Conservation (phyloP, 2,329 filamentous ascomycete species). For the Botrytis byssoidea region DNA sequence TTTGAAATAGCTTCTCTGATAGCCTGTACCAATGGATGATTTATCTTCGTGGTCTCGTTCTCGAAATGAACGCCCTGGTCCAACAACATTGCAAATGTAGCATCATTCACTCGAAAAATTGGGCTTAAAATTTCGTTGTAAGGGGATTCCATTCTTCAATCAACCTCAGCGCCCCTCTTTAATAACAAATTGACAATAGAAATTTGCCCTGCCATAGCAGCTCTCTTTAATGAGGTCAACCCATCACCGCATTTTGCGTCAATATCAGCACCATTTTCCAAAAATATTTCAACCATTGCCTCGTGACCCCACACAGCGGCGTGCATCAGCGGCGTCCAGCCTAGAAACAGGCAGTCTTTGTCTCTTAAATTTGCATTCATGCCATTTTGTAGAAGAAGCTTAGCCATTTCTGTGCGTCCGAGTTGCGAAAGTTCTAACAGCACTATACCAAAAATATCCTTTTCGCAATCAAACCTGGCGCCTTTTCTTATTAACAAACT, state of each 20-base stretch:
- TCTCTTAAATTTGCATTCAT: too few relatives aligned
- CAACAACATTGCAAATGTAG: too few relatives aligned
- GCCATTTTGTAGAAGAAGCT: neutral
- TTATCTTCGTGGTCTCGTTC: too few relatives aligned
- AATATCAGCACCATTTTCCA: neutral
- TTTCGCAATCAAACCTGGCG: neutral
- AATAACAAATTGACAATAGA: neutral
- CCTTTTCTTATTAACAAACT: neutral
- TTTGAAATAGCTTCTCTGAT: too few relatives aligned
- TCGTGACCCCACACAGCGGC: neutral
- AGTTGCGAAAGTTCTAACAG: too few relatives aligned
- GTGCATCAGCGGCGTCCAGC: neutral
- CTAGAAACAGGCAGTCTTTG: neutral
- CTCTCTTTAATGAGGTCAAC: neutral
- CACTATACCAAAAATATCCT: neutral
- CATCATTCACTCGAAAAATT: too few relatives aligned
- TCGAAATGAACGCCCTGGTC: too few relatives aligned
- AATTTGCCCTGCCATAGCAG: fast-evolving
- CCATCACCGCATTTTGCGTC: neutral
- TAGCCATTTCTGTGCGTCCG: neutral
- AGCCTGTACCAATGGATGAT: too few relatives aligned
- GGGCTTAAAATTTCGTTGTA: too few relatives aligned
- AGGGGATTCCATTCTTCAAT: too few relatives aligned
- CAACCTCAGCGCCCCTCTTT: too few relatives aligned
- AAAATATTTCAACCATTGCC: neutral